phyloP scores from a whole-genome alignment of 2,329 filamentous ascomycete species.

The Pseudogymnoascus sp. region DNA sequence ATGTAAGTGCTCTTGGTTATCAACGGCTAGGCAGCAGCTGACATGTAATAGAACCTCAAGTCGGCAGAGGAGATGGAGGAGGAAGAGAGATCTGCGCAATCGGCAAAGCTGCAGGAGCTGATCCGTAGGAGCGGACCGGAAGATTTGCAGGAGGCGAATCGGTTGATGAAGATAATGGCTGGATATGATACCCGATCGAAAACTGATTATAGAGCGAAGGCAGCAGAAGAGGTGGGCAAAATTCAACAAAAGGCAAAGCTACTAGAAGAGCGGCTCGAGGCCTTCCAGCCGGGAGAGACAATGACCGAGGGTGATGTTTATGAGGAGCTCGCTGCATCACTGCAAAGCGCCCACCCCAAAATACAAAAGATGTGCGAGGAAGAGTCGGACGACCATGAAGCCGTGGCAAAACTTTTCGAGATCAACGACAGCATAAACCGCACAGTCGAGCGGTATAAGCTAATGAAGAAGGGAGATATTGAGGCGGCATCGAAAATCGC shows the following conservation, averaged over 20 bases:
- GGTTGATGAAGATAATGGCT: conserved; percentile 98
- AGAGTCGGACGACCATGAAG: conserved; percentile 93
- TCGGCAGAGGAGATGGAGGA: conserved; percentile 98
- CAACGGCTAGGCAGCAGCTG: conserved; percentile 18
- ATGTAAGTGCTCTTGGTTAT: conserved; percentile 53
- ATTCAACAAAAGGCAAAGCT: conserved; percentile 93
- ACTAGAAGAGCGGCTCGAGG: conserved; percentile 85
- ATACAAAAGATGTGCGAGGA: conserved; percentile 99
- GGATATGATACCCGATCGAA: conserved; percentile 93
- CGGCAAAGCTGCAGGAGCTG: conserved; percentile 94
- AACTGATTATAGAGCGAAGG: conserved; percentile 96
- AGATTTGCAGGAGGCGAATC: conserved; percentile 93
- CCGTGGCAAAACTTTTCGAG: conserved; percentile 87
- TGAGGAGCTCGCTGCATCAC: conserved; percentile 78
- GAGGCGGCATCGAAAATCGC: conserved; percentile 78
- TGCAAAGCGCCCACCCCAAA: conserved; percentile 93
- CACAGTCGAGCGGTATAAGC: conserved; percentile 89
- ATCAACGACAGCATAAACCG: conserved; percentile 99
- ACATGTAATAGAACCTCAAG: conserved; percentile 66
- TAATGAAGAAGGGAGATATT: conserved; percentile 91
- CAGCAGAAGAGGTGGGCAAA: conserved; percentile 87
- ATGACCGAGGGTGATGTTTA: conserved; percentile 63
- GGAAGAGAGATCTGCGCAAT: conserved; percentile 89
- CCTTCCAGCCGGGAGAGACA: conserved; percentile 72
- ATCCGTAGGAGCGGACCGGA: conserved; percentile 87